Evolutionary conservation across 2,329 filamentous ascomycete genomes (phyloP).

Genomic region (Geosmithia putterillii): DNA sequence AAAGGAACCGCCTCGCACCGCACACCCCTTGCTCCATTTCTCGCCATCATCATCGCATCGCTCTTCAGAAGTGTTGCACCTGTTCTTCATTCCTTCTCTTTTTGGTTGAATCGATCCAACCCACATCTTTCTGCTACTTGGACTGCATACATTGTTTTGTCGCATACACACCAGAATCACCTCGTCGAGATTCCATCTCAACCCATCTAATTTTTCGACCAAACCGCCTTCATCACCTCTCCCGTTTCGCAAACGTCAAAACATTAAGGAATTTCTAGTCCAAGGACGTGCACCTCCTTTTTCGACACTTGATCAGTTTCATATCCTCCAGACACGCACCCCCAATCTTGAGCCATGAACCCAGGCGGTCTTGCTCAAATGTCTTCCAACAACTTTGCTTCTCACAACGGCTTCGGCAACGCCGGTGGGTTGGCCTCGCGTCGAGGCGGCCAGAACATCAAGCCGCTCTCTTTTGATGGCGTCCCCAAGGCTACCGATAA

Average conservation of each 20-base stretch:
- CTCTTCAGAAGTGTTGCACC: not conserved
- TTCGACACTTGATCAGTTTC: too few relatives aligned
- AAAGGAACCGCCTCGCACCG: not conserved
- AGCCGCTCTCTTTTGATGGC: conserved; percentile 71
- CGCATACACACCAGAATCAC: not conserved
- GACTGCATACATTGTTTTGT: not conserved
- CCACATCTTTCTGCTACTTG: not conserved
- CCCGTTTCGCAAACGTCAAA: too few relatives aligned
- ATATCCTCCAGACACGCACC: not conserved
- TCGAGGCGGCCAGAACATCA: conserved; percentile 77
- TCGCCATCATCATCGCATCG: not conserved
- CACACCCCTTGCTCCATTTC: not conserved
- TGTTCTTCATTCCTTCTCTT: not conserved
- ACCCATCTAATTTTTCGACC: not conserved
- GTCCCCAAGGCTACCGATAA: conserved; percentile 54
- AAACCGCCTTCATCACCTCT: not conserved
- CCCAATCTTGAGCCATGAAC: conserved; percentile 56
- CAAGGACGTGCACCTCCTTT: too few relatives aligned
- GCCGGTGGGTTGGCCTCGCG: conserved; percentile 74
- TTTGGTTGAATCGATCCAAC: not conserved
- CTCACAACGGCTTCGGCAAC: conserved; percentile 60
- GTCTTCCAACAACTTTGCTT: conserved; percentile 74
- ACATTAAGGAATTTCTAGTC: too few relatives aligned
- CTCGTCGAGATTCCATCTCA: not conserved
- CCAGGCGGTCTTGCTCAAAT: conserved; percentile 99